Evolutionary conservation across 208 protist species (phyloP).

Genomic region (Plasmodiophora brassicae): DNA sequence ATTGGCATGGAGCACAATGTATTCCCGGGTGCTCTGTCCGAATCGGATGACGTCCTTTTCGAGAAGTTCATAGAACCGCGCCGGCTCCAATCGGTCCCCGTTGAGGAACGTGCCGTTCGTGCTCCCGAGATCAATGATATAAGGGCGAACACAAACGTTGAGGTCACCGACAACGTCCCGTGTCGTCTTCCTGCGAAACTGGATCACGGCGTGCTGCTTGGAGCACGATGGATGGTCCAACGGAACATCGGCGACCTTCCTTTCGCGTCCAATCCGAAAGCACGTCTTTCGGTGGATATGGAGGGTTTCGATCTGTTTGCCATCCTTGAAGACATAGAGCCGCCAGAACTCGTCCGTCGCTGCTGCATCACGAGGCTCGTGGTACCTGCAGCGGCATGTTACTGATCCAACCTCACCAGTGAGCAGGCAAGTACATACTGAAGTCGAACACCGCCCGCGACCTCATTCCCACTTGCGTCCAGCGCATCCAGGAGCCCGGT

Average conservation of each 20-base stretch:
- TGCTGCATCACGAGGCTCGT: conserved; percentile 61
- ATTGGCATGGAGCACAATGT: conserved; percentile 31
- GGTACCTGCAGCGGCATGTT: conserved; percentile 48
- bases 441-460: neutral
- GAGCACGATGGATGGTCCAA: conserved; percentile 69
- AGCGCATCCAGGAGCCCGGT: neutral
- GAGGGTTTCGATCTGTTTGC: conserved; percentile 52
- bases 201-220: conserved; percentile 73
- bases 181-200: conserved; percentile 49
- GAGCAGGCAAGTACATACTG: neutral
- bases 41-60: conserved; percentile 67
- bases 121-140: conserved; percentile 68
- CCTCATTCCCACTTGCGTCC: neutral
- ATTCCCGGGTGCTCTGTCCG: conserved; percentile 48
- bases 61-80: conserved; percentile 64
- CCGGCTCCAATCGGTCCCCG: conserved; percentile 55
- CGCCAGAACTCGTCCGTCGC: conserved; percentile 61
- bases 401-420: neutral
- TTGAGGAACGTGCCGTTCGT: conserved; percentile 72
- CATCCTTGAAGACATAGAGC: conserved; percentile 68
- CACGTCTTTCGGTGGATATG: conserved; percentile 55
- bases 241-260: conserved; percentile 61
- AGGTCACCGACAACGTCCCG: neutral
- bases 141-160: conserved; percentile 47
- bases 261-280: conserved; percentile 68